A percentile compares a stretch with the other conserved stretches of the same genome.
phyloP scores from a whole-genome alignment of 768 basidiomycete genomes.

The Suillus plorans region DNA sequence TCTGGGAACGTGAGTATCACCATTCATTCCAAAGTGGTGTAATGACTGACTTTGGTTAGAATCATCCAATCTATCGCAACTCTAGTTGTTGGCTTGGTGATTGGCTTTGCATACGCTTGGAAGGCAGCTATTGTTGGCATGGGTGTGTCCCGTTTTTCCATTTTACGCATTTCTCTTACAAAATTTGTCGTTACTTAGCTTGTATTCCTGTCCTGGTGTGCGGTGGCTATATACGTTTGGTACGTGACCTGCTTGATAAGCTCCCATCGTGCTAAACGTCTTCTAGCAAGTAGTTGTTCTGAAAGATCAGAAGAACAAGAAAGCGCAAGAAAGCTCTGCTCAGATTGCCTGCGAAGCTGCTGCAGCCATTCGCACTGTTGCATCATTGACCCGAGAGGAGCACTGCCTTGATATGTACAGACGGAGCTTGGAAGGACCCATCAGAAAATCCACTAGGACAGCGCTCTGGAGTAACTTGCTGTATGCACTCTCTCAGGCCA shows the following conservation, averaged over 20 bases:
- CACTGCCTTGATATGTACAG: conserved; percentile 71
- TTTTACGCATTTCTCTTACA: neutral
- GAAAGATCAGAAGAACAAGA: conserved; percentile 82
- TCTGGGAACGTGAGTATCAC: conserved; percentile 61
- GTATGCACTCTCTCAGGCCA: conserved; percentile 73
- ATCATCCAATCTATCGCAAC: conserved; percentile 79
- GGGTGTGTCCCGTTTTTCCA: conserved; percentile 39
- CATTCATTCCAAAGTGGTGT: neutral
- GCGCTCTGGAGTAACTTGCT: conserved; percentile 64
- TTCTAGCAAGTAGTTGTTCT: conserved; percentile 75
- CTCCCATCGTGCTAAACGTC: neutral
- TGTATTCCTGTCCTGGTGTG: conserved; percentile 67
- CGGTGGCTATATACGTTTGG: conserved; percentile 80
- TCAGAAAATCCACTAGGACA: conserved; percentile 59
- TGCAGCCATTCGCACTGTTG: conserved; percentile 87
- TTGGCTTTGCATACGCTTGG: conserved; percentile 79
- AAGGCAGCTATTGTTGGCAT: conserved; percentile 81
- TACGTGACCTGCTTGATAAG: conserved; percentile 29
- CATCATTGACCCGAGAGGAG: conserved; percentile 81
- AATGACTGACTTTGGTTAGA: conserved; percentile 29
- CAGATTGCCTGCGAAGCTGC: conserved; percentile 93
- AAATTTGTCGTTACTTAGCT: conserved; percentile 36
- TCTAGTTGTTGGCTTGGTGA: conserved; percentile 63
- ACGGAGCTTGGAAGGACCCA: conserved; percentile 67
- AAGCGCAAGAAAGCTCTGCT: conserved; percentile 74